Percentiles rank a stretch among this genome's conserved stretches.
phyloP scores from a whole-genome alignment of 345 rosid genomes.

The Ceriops decandra region DNA sequence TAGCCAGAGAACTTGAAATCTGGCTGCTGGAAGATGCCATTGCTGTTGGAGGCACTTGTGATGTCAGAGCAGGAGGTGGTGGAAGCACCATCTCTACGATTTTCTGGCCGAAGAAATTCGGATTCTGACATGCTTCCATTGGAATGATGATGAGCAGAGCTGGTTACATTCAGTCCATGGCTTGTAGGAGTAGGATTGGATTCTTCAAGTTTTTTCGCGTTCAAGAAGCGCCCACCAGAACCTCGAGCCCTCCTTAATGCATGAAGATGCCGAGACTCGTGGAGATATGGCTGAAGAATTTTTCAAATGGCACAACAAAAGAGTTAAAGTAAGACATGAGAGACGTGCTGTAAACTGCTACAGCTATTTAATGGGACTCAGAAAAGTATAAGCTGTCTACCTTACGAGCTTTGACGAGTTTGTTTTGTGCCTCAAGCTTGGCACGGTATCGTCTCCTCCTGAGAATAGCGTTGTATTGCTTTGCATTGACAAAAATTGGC shows the following conservation, averaged over 20 bases:
- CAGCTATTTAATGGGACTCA: background rate
- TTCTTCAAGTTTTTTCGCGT: conserved; percentile 49
- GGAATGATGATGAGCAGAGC: conserved; percentile 17
- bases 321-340: background rate
- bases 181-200: conserved; percentile 23
- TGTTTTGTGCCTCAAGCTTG: conserved; percentile 78
- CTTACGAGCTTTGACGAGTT: conserved; percentile 57
- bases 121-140: conserved; percentile 30
- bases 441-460: conserved; percentile 76
- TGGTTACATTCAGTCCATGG: conserved; percentile 21
- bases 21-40: conserved; percentile 40
- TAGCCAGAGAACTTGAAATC: conserved; percentile 53
- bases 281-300: conserved; percentile 70
- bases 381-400: conserved; percentile 32
- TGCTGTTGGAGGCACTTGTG: conserved; percentile 42
- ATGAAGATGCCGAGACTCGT: conserved; percentile 83
- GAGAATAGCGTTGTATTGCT: conserved; percentile 76
- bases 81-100: conserved; percentile 38
- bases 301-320: background rate
- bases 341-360: background rate
- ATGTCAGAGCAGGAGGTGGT: conserved; percentile 49
- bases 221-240: conserved; percentile 75
- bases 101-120: conserved; percentile 31
- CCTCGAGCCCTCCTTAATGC: conserved; percentile 82
- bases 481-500: conserved; percentile 75